Evolutionary conservation across 345 rosid species (phyloP).

Genomic region (Tarenaya hassleriana): DNA sequence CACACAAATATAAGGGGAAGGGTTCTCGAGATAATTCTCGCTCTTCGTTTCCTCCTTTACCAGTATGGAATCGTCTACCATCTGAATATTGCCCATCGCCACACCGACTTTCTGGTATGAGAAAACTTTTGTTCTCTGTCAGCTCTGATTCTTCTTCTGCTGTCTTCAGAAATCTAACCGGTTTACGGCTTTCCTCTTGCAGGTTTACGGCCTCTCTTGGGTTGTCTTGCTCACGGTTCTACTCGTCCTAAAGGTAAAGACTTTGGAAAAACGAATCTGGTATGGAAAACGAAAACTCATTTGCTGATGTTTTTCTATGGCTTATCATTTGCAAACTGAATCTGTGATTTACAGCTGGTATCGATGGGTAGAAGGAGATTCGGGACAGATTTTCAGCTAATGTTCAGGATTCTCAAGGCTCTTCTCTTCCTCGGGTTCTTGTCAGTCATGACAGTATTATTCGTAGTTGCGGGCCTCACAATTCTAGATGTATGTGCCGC

Average conservation of each 20-base stretch:
- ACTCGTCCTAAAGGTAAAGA: slow-evolving; percentile 72
- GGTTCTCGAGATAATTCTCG: slow-evolving; percentile 69
- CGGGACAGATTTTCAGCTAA: slow-evolving; percentile 73
- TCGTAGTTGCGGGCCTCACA: slow-evolving; percentile 60
- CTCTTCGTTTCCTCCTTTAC: slow-evolving; percentile 72
- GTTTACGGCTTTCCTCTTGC: slow-evolving; percentile 19
- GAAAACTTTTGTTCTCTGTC: background rate
- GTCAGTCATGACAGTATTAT: slow-evolving; percentile 78
- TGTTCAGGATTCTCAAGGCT: slow-evolving; percentile 94
- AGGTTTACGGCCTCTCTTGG: slow-evolving; percentile 97
- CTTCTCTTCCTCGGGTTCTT: slow-evolving; percentile 80
- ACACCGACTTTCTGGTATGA: slow-evolving; percentile 57
- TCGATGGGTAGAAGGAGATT: slow-evolving; percentile 79
- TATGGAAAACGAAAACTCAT: too few species aligned
- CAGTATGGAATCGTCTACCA: slow-evolving; percentile 97
- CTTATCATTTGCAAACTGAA: slow-evolving; percentile 4
- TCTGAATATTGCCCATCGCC: slow-evolving; percentile 68
- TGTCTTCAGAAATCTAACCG: background rate
- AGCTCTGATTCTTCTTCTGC: slow-evolving; percentile 1
- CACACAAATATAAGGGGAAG: slow-evolving; percentile 61
- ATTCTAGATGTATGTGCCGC: slow-evolving; percentile 67
- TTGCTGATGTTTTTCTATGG: background rate
- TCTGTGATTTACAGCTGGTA: slow-evolving; percentile 46
- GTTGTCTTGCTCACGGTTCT: slow-evolving; percentile 53
- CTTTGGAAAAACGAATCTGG: slow-evolving; percentile 1